A percentile compares a stretch with the other conserved stretches of the same genome.
Conservation (phyloP, 2,329 filamentous ascomycete genomes). For the Cladosporium sp. region DNA sequence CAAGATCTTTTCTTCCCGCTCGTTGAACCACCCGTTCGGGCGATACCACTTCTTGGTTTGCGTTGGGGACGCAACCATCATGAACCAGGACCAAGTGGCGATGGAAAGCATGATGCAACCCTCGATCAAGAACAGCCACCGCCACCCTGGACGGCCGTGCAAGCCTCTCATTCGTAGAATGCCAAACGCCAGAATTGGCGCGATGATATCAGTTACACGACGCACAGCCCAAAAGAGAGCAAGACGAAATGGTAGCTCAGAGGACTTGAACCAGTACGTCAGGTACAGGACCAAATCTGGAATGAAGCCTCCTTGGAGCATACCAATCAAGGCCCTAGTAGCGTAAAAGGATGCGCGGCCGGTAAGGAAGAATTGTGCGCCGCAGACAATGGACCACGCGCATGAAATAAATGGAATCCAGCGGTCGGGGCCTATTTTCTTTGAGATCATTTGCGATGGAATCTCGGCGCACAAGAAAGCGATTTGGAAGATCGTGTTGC, state of each 20-base stretch:
- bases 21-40: constrained; percentile 64
- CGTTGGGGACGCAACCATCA: constrained; percentile 51
- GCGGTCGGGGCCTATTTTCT: constrained; percentile 42
- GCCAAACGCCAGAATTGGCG: constrained; percentile 25
- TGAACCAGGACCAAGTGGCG: constrained; percentile 29
- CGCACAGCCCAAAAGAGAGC: constrained; percentile 30
- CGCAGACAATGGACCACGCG: constrained; percentile 46
- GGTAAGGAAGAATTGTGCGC: constrained; percentile 57
- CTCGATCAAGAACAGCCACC: constrained; percentile 38
- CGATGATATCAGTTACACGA: constrained; percentile 28
- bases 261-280: constrained; percentile 69
- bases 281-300: constrained; percentile 64
- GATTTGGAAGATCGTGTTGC: constrained; percentile 61
- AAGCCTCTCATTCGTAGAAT: constrained; percentile 26
- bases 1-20: constrained; percentile 63
- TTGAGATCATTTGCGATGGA: constrained; percentile 38
- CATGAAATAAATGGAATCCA: constrained; percentile 61
- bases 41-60: constrained; percentile 57
- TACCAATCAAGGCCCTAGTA: constrained; percentile 39
- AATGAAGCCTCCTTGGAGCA: constrained; percentile 48
- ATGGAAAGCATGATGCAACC: constrained; percentile 15
- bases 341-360: constrained; percentile 40
- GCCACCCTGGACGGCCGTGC: constrained; percentile 23
- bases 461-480: constrained; percentile 63
- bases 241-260: constrained; percentile 34